These are phyloP conservation scores for Cyberlindnera mrakii DNA, from an alignment of 805 yeast species.

Conservation along the genomic window DNA sequence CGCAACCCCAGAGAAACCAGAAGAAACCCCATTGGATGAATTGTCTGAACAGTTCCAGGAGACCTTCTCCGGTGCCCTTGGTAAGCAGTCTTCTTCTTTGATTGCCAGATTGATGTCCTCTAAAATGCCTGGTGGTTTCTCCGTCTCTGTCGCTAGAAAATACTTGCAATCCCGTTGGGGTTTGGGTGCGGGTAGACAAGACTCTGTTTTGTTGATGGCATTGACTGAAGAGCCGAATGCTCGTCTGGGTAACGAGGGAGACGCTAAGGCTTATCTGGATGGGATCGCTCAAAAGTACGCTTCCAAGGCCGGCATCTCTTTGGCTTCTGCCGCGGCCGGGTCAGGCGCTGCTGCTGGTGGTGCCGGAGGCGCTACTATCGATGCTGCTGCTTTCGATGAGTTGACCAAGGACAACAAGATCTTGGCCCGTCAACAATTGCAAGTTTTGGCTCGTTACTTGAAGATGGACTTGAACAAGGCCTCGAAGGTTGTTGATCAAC, in stretches of 20 bases:
- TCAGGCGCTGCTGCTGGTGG: slow-evolving; percentile 40
- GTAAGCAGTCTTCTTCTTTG: slow-evolving; percentile 88
- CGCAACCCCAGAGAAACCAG: slow-evolving; percentile 97
- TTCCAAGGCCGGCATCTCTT: slow-evolving; percentile 67
- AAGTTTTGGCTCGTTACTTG: slow-evolving; percentile 90
- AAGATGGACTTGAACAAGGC: slow-evolving; percentile 90
- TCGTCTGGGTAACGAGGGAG: slow-evolving; percentile 81
- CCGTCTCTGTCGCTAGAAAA: slow-evolving; percentile 86
- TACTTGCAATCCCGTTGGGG: slow-evolving; percentile 92
- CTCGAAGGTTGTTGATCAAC: slow-evolving; percentile 70
- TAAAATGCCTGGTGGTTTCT: slow-evolving; percentile 99
- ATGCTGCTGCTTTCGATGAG: slow-evolving; percentile 89
- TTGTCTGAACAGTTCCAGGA: slow-evolving; percentile 95
- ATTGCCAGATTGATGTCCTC: slow-evolving; percentile 89
- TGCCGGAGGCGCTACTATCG: slow-evolving; percentile 83
- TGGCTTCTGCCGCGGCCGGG: slow-evolving; percentile 56
- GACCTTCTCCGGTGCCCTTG: slow-evolving; percentile 79
- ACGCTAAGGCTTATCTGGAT: slow-evolving; percentile 88
- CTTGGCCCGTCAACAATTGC: slow-evolving; percentile 55
- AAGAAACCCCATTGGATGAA: slow-evolving; percentile 93
- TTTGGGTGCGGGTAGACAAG: slow-evolving; percentile 90
- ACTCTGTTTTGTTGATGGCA: slow-evolving; percentile 76
- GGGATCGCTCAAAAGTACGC: slow-evolving; percentile 81
- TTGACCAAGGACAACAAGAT: slow-evolving; percentile 42
- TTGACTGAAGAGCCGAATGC: slow-evolving; percentile 86